Percentiles rank a stretch among this genome's conserved stretches.
These are phyloP conservation scores for Calonectria pauciramosa DNA, from an alignment of 2,329 filamentous ascomycete genomes.

Conservation along the genomic window DNA sequence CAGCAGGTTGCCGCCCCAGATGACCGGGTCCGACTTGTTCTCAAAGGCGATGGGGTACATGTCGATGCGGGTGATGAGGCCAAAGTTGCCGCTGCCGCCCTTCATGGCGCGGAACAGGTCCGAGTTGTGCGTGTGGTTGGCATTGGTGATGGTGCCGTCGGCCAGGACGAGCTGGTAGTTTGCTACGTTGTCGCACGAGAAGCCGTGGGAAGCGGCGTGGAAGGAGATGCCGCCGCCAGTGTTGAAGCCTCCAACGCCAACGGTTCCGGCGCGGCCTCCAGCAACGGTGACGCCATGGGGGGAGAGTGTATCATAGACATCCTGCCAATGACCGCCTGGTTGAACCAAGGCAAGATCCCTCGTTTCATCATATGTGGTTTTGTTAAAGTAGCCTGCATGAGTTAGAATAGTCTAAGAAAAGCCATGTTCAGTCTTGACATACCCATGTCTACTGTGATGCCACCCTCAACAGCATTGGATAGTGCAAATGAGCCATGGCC, in stretches of 20 bases:
- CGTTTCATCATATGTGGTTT: conserved; percentile 45
- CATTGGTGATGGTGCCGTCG: conserved; percentile 58
- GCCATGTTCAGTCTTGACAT: not conserved
- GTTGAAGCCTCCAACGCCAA: conserved; percentile 53
- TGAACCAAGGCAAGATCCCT: conserved; percentile 49
- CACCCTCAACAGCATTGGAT: conserved; percentile 52
- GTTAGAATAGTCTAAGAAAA: conserved; percentile 1
- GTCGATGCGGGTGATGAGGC: conserved; percentile 53
- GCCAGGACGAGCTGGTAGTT: conserved; percentile 61
- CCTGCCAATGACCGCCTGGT: conserved; percentile 54
- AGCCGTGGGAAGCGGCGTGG: conserved; percentile 48
- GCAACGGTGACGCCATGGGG: conserved; percentile 49
- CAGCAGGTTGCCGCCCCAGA: conserved; percentile 50
- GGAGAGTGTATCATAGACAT: conserved; percentile 53
- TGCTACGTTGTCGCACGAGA: conserved; percentile 57
- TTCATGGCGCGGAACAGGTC: conserved; percentile 63
- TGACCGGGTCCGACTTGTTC: conserved; percentile 41
- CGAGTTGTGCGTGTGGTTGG: conserved; percentile 52
- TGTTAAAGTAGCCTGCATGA: conserved; percentile 46
- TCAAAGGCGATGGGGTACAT: conserved; percentile 49
- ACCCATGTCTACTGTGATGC: conserved; percentile 55
- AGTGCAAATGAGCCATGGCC: conserved; percentile 52
- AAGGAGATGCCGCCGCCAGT: conserved; percentile 55
- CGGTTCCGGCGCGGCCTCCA: conserved; percentile 52
- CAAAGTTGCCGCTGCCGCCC: conserved; percentile 63